These are phyloP conservation scores for Hypoxylon sp. DNA, from an alignment of 2,329 filamentous ascomycete species.

Conservation along the genomic window DNA sequence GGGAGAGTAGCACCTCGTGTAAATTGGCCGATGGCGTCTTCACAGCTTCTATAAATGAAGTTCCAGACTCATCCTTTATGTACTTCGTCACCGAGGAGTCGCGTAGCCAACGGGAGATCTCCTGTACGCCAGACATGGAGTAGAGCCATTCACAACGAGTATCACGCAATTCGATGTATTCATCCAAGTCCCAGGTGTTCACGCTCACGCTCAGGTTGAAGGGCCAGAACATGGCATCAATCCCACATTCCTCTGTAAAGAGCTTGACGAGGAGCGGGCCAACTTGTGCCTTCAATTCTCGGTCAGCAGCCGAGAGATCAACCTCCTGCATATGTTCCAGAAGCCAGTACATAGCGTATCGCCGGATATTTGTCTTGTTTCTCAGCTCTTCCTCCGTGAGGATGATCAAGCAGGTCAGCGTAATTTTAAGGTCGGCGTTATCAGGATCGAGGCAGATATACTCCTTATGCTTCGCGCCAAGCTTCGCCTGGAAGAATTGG, in stretches of 20 bases:
- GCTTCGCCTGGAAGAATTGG: conserved; percentile 53
- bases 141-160: conserved; percentile 52
- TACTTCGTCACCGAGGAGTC: conserved; percentile 51
- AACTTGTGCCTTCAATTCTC: conserved; percentile 51
- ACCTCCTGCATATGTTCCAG: conserved; percentile 51
- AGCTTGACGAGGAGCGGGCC: conserved; percentile 52
- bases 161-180: conserved; percentile 44
- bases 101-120: conserved; percentile 50
- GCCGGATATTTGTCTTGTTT: conserved; percentile 41
- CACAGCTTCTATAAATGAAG: conserved; percentile 43
- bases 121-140: conserved; percentile 46
- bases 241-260: conserved; percentile 50
- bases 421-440: conserved; percentile 54
- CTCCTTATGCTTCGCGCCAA: conserved; percentile 51
- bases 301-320: conserved; percentile 51
- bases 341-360: conserved; percentile 52
- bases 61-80: conserved; percentile 39
- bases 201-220: conserved; percentile 44
- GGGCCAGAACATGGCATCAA: conserved; percentile 54
- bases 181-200: conserved; percentile 50
- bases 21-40: conserved; percentile 44
- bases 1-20: conserved; percentile 47
- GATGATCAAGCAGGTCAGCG: conserved; percentile 50
- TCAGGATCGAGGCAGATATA: conserved; percentile 55
- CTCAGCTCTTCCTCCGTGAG: conserved; percentile 50